Evolutionary conservation across 1,139 yeast species (phyloP), one percentile per base, ranked within the genome.

Genomic region (Williopsis jadinii): DNA sequence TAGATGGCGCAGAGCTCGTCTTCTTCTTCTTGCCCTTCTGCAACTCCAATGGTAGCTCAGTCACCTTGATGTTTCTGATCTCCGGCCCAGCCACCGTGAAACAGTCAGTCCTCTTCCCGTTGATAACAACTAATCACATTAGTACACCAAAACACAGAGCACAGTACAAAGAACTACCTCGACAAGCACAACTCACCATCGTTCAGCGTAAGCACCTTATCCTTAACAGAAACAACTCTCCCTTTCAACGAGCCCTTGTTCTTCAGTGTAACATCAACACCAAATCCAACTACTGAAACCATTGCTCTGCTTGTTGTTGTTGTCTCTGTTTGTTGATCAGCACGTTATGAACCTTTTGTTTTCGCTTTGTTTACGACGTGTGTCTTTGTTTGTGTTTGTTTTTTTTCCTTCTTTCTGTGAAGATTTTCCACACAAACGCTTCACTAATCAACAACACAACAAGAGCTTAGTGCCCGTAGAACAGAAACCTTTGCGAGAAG

Each of bases 211-310:
- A n/a, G n/a, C n/a, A n/a, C n/a, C n/a, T n/a, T n/a, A n/a, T n/a
- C n/a, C n/a, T 64, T 70, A 15, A 77, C 78, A 29, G 61, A 62
- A 11, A 65, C 51, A 34, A 80, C 74, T 9, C 60, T 49, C 0
- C 85, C 86, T 11, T 64, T 58, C 11, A 77, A 56, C 31, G 55
- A 61, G 11, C 67, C 52, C 2, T 75, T 77, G 45, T 67, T 59
- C 37, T 73, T 74, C 44, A 77, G 66, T 32, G 59, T 59, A 32
- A 80, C 53, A 48, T 70, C 71, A 13, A 80, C 80, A 39, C 70
- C 70, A 55, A 73, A 79, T 41, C 80, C 78, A 40, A 72, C 58
- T 50, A 78, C 77, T 49, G 77, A 80, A 8, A 43, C 47, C 49
- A 46, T 46, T 9, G 26, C 32, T 10, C 9, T 12, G n/a, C 12